Conservation (phyloP, 1,139 yeast genomes). For the Sugiyamaella novakii region DNA sequence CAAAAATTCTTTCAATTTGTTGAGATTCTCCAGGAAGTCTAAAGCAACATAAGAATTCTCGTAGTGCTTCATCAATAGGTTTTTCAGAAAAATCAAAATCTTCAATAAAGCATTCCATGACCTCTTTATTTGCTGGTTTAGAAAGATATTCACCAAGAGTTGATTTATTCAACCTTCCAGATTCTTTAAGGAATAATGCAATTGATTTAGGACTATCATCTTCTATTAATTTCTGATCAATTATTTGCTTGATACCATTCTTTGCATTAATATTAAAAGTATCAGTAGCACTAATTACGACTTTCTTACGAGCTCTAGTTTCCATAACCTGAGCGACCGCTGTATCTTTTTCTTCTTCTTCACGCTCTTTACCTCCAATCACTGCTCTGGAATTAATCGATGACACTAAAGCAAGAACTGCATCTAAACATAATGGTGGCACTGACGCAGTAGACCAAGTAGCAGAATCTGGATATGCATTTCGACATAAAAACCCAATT, state of each 20-base stretch:
- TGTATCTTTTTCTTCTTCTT: conserved; percentile 21
- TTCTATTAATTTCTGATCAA: conserved; percentile 64
- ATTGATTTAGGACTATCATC: conserved; percentile 61
- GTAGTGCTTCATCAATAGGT: conserved; percentile 90
- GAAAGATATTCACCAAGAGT: conserved; percentile 85
- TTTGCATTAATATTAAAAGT: conserved; percentile 77
- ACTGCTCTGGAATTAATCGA: conserved; percentile 63
- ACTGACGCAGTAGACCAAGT: conserved; percentile 75
- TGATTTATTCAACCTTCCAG: conserved; percentile 82
- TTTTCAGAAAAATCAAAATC: conserved; percentile 73
- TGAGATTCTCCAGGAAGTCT: conserved; percentile 97
- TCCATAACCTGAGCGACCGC: conserved; percentile 30
- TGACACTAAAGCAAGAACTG: conserved; percentile 69
- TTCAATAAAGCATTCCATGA: conserved; percentile 66
- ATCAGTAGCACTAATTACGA: conserved; percentile 73
- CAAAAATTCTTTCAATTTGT: conserved; percentile 90
- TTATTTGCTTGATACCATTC: conserved; percentile 66
- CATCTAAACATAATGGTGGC: conserved; percentile 92
- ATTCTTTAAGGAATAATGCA: conserved; percentile 74
- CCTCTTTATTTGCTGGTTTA: conserved; percentile 63
- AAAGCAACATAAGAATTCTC: conserved; percentile 78
- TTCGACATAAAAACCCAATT: conserved; percentile 68
- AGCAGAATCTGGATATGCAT: conserved; percentile 82
- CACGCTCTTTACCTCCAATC: conserved; percentile 8
- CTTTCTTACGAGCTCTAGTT: conserved; percentile 62